Base-by-base conservation (phyloP, 2,329 filamentous ascomycete genomes). In the Botrytis elliptica region DNA sequence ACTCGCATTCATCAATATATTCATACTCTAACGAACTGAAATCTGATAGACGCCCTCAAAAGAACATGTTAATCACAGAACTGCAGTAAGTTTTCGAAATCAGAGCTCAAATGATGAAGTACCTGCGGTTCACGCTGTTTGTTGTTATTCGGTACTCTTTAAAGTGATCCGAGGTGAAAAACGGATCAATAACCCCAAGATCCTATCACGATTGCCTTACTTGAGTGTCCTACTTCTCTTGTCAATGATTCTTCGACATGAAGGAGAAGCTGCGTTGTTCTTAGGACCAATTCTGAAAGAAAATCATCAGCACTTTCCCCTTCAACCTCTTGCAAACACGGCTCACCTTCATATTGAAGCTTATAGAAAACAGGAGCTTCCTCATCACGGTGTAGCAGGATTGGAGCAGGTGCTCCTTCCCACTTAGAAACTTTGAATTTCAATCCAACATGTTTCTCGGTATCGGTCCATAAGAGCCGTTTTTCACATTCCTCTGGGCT, bases 341-440 rank as follows among this genome's bases (percentile, higher is more conserved):
- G 80, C 86, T 74, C 84, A 93, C 92, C 90, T 87, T 93, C 86
- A 79, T 93, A 92, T 73, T 92, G 88, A 42, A 96, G 84, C 62
- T 87, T 87, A 80, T 94, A 96, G 71, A 86, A 89, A 16, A 93
- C 88, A 5, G 90, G 86, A n/a, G 87, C 82, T 63, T 94, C 90
- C 69, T 90, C 88, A 66, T 74, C 75, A 33, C 62, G 74, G 16
- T 83, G 83, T 3, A 85, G 83, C n/a, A 89, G 82, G 16, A 93
- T 82, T 88, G 74, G 84, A 78, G 70, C 82, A 78, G 79, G 81
- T 82, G 79, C 83, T 81, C 80, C 78, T 60, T 84, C 84, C 72
- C 85, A 85, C 79, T 89, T 86, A 36, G 82, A 83, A 29, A 95
- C 90, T 16, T 86, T 86, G 77, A 96, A 89, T 63, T 88, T 88